These are phyloP conservation scores for Arctium lappa DNA, from an alignment of 129 eudicot species.

Conservation along the genomic window DNA sequence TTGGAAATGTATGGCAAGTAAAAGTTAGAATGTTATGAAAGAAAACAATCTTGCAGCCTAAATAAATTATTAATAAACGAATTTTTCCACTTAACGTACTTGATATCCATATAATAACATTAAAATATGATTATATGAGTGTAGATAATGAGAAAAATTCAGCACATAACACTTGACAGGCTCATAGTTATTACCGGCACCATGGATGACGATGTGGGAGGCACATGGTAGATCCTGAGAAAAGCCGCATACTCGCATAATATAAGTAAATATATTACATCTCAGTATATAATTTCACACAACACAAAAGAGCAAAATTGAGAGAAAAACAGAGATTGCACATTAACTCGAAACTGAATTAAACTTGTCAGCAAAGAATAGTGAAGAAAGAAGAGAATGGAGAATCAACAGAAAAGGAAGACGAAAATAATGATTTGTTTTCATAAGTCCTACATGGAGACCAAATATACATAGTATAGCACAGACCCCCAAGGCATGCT, in stretches of 20 bases:
- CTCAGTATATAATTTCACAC: neutral
- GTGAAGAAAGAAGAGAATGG: neutral
- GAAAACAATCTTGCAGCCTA: neutral
- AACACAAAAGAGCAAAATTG: neutral
- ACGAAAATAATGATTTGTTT: neutral
- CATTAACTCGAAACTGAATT: neutral
- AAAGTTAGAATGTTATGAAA: constrained; percentile 3
- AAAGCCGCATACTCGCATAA: neutral
- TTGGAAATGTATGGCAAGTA: constrained; percentile 13
- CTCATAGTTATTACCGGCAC: neutral
- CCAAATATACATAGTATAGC: too few relatives aligned
- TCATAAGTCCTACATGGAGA: neutral
- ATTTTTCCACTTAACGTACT: neutral
- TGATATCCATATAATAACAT: neutral
- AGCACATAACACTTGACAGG: neutral
- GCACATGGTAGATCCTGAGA: neutral
- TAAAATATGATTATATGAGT: neutral
- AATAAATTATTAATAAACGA: neutral
- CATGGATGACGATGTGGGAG: neutral
- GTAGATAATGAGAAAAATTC: neutral
- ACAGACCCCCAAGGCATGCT: too few relatives aligned
- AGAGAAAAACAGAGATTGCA: neutral
- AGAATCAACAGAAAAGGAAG: neutral
- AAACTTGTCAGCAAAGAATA: too few relatives aligned
- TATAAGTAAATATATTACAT: neutral